These are phyloP conservation scores for Protomyces inouyei DNA, from an alignment of 1,139 yeast genomes.

Conservation along the genomic window DNA sequence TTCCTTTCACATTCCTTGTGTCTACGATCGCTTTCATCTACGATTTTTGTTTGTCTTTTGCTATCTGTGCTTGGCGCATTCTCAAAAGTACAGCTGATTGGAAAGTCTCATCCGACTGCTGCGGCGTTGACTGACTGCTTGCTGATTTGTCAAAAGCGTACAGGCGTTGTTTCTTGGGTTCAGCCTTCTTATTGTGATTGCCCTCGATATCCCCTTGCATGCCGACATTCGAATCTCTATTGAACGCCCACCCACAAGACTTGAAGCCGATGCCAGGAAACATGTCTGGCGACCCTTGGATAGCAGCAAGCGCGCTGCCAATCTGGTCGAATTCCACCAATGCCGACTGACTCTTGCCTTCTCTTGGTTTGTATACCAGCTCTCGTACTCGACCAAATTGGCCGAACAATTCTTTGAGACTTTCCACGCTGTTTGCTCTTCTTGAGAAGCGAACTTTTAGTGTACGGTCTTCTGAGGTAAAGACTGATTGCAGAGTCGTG, in stretches of 20 bases:
- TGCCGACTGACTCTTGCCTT: slow-evolving; percentile 3
- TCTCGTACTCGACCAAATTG: slow-evolving; percentile 26
- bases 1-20: not conserved
- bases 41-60: not conserved
- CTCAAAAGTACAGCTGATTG: not conserved
- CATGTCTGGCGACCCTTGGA: not conserved
- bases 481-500: not conserved
- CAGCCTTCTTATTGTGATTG: no score
- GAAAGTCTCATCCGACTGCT: not conserved
- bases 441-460: slow-evolving; percentile 27
- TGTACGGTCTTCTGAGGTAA: slow-evolving; percentile 24
- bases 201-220: no score
- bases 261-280: not conserved
- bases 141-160: not conserved
- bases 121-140: not conserved
- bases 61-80: slow-evolving; percentile 10
- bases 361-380: slow-evolving; percentile 3
- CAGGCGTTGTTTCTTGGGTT: no score
- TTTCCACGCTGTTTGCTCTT: not conserved
- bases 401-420: slow-evolving; percentile 10
- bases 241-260: not conserved
- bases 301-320: not conserved
- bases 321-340: not conserved
- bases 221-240: not conserved
- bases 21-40: no score